Percentiles rank a stretch among this genome's conserved stretches.
Evolutionary conservation across 306 rosid species (phyloP).

Genomic region (Hylodesmum podocarpum): DNA sequence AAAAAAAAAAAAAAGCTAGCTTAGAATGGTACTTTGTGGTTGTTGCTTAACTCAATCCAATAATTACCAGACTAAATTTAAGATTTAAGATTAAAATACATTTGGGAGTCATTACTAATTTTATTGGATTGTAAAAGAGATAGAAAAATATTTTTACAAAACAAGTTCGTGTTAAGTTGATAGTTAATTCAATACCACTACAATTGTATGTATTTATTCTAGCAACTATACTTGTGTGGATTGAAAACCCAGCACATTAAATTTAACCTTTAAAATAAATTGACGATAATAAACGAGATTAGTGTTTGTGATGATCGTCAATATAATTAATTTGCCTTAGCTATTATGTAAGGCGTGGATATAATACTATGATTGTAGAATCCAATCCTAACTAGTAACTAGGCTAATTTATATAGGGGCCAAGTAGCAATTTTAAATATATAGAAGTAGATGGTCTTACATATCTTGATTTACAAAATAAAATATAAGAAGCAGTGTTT

Average conservation of each 20-base stretch:
- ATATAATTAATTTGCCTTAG: too few species aligned
- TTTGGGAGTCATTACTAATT: background rate
- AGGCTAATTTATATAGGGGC: too few species aligned
- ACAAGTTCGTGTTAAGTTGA: background rate
- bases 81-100: background rate
- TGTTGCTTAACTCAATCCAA: background rate
- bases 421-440: too few species aligned
- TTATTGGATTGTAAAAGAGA: too few species aligned
- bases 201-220: too few species aligned
- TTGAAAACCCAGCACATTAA: too few species aligned
- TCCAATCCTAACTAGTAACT: too few species aligned
- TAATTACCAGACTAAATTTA: background rate
- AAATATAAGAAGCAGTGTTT: background rate
- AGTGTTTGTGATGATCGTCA: too few species aligned
- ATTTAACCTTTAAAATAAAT: too few species aligned
- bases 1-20: background rate
- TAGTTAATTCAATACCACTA: background rate
- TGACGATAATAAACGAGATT: too few species aligned
- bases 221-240: too few species aligned
- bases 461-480: background rate
- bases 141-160: background rate
- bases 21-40: background rate
- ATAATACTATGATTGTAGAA: background rate
- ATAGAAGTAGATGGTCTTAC: background rate
- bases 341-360: too few species aligned